Conservation (phyloP, 108 stramenopile genomes). For the Nitzschia sp. region DNA sequence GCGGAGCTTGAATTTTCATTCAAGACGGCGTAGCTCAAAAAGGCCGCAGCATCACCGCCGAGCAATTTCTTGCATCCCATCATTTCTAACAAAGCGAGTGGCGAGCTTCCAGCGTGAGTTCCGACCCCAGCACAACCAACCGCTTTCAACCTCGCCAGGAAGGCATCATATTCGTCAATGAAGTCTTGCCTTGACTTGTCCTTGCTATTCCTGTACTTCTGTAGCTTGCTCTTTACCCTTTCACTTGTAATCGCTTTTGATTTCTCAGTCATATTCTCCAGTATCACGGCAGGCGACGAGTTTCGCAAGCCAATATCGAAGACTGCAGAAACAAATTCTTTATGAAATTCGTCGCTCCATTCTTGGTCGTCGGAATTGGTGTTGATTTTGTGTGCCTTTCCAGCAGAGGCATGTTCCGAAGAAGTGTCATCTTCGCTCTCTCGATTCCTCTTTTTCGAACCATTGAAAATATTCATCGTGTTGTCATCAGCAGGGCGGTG, state of each 20-base stretch:
- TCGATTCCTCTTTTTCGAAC: background rate
- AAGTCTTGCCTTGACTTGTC: conserved; percentile 43
- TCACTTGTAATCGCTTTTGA: conserved; percentile 40
- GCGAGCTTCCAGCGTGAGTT: background rate
- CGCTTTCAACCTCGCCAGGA: conserved; percentile 14
- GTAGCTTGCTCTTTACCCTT: conserved; percentile 54
- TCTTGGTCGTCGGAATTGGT: background rate
- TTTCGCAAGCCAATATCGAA: conserved; percentile 49
- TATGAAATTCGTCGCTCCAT: conserved; percentile 43
- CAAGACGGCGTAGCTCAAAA: conserved; percentile 43
- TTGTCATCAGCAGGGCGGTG: too few species aligned
- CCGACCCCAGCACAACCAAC: conserved; percentile 9
- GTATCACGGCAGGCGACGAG: conserved; percentile 48
- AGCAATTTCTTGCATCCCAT: conserved; percentile 23
- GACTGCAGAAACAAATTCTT: conserved; percentile 44
- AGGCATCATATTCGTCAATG: conserved; percentile 43
- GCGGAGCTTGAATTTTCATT: conserved; percentile 21
- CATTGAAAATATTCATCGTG: too few species aligned
- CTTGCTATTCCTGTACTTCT: conserved; percentile 54
- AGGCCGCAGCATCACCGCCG: conserved; percentile 49
- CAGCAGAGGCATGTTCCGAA: background rate
- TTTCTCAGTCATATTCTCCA: conserved; percentile 48
- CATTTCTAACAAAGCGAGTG: conserved; percentile 6
- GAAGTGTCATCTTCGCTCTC: background rate
- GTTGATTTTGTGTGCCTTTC: background rate